phyloP scores from a whole-genome alignment of 2,329 filamentous ascomycete genomes.

The Zymoseptoria tritici region DNA sequence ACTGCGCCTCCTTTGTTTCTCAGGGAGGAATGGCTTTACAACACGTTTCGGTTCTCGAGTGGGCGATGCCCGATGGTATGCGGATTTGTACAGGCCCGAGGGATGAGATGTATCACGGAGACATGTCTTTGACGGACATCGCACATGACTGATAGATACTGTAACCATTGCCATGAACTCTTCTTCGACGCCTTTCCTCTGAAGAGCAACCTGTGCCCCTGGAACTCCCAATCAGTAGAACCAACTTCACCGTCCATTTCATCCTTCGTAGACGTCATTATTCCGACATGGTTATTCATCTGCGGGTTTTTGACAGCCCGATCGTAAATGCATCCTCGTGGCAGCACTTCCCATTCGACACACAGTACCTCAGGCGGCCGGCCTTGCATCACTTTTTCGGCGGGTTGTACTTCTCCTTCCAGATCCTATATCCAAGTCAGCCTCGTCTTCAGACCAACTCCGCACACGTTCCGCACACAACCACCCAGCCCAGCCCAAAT shows the following conservation, averaged over 20 bases:
- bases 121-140: background rate
- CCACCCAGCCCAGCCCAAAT: background rate
- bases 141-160: background rate
- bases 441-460: background rate
- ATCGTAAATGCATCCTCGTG: slow-evolving; percentile 1
- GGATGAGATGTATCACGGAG: background rate
- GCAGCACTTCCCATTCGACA: slow-evolving; percentile 3
- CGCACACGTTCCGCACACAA: background rate
- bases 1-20: background rate
- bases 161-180: background rate
- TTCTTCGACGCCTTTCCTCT: background rate
- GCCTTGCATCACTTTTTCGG: background rate
- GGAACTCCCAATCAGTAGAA: background rate
- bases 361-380: background rate
- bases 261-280: background rate
- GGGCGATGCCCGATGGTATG: background rate
- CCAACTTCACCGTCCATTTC: background rate
- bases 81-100: background rate
- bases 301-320: background rate
- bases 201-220: background rate
- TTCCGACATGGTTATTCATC: background rate
- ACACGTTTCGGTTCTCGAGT: background rate
- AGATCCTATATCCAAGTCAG: slow-evolving; percentile 60
- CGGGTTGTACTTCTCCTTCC: slow-evolving; percentile 83
- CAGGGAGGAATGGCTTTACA: slow-evolving; percentile 6